phyloP scores from a whole-genome alignment of 805 yeast species.

The Wickerhamiella azymoides region DNA sequence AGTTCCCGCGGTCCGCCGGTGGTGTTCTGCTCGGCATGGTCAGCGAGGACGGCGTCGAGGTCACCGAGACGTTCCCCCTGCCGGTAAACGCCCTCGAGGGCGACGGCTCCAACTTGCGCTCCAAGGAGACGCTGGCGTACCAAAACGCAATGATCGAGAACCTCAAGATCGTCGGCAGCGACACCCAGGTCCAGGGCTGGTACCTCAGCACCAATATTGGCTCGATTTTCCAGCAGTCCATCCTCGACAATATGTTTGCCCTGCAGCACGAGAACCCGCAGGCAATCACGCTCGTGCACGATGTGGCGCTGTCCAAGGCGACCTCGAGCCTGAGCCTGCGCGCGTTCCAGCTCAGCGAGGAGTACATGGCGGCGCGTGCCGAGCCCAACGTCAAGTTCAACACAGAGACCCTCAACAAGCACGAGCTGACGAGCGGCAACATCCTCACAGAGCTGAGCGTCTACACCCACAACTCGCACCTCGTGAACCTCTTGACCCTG shows the following conservation, averaged over 20 bases:
- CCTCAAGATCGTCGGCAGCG: conserved; percentile 48
- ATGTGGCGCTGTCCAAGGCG: conserved; percentile 44
- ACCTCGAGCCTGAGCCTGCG: conserved; percentile 49
- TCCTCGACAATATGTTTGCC: conserved; percentile 55
- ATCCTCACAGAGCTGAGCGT: conserved; percentile 62
- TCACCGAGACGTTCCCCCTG: conserved; percentile 41
- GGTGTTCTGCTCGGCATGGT: conserved; percentile 20
- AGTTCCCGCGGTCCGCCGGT: conserved; percentile 19
- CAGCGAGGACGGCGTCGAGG: conserved; percentile 11
- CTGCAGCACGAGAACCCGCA: conserved; percentile 45
- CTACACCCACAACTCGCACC: conserved; percentile 49
- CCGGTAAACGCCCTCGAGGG: conserved; percentile 43
- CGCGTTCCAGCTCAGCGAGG: conserved; percentile 53
- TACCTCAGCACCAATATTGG: conserved; percentile 61
- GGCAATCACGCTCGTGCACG: conserved; percentile 45
- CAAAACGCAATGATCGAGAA: conserved; percentile 53
- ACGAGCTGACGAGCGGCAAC: conserved; percentile 48
- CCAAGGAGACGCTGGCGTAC: conserved; percentile 50
- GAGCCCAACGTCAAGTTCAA: conserved; percentile 43
- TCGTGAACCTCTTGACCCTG: conserved; percentile 42
- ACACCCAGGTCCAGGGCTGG: conserved; percentile 68
- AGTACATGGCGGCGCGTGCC: conserved; percentile 39
- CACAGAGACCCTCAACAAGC: conserved; percentile 45
- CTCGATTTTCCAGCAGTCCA: conserved; percentile 44
- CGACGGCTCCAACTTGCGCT: conserved; percentile 46